Base-by-base conservation (phyloP, 2,329 filamentous ascomycete species). In the Hymenoscyphus occultus region DNA sequence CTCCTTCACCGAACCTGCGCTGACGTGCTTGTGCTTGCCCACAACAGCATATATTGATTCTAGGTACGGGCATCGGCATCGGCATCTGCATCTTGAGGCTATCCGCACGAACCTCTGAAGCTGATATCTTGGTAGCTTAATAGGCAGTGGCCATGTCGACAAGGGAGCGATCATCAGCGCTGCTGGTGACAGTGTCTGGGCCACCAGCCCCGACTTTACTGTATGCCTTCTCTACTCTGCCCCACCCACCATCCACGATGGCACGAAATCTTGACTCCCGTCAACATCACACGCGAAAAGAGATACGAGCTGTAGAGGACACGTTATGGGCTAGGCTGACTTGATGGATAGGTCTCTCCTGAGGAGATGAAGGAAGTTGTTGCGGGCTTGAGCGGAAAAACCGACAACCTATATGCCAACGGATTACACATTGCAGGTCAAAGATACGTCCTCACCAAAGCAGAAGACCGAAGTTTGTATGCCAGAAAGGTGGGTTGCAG, bases 121-220 rank as follows among this genome's bases (percentile, higher is more conserved):
- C 74, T 75, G 68, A 74, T 71, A 64, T 62, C 42, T 48, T 64
- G 48, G 72, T 76, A 96, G 92, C 85, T 87, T 97, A 74, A 85
- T 96, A 75, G 89, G 84, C 80, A 88, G 84, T 74, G 88, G 88
- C 75, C 89, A 93, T 77, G 80, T 96, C 76, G 90, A 95, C 82
- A 89, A 92, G 82, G 93, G 85, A 74, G 90, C 91, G 76, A 93
- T 97, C 78, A 87, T 95, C 83, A 93, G 90, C 79, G 81, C 80
- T 70, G 90, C 90, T 72, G 91, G 92, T 74, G 90, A 91, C 80
- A 92, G 89, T 77, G 84, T 86, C 73, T 96, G 92, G 92, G 92
- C 92, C 67, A 77, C 82, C 54, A 88, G 87, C 35, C 28, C 84
- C 62, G 85, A 83, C 71, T 96, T 97, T 82, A 67, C 69, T 10